Conservation (phyloP, 1,284 basidiomycete genomes). For the Puccinia polysora region DNA sequence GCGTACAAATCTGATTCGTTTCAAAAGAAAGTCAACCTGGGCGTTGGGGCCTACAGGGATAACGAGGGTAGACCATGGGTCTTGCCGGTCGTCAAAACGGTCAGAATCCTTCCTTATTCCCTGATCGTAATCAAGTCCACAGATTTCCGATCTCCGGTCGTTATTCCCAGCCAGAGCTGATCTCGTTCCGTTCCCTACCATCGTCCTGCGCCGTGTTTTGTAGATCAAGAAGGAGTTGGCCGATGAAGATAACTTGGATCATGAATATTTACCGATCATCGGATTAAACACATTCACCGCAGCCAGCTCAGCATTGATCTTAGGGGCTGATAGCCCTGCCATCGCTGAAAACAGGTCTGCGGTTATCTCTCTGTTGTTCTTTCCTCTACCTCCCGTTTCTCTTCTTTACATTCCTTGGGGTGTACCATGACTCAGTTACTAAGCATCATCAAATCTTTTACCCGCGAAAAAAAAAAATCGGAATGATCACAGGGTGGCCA, state of each 20-base stretch:
- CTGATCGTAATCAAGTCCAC: neutral
- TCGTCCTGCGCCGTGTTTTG: neutral
- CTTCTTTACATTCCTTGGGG: neutral
- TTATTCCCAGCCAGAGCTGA: neutral
- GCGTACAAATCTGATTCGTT: conserved; percentile 77
- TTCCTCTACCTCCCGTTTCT: neutral
- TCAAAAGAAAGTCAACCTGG: conserved; percentile 79
- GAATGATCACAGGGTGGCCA: conserved; percentile 55
- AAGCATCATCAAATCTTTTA: conserved; percentile 49
- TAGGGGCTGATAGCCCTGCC: conserved; percentile 69
- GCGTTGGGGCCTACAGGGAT: conserved; percentile 55
- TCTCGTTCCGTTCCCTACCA: neutral
- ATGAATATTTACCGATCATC: conserved; percentile 90
- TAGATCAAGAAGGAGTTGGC: conserved; percentile 71
- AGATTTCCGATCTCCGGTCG: neutral
- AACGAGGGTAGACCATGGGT: conserved; percentile 55
- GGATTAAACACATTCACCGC: conserved; percentile 75
- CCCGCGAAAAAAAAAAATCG: neutral
- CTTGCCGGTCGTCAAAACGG: conserved; percentile 46
- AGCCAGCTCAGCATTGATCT: conserved; percentile 74
- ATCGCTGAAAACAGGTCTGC: conserved; percentile 63
- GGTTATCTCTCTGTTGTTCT: neutral
- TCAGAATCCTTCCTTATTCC: neutral
- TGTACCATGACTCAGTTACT: conserved; percentile 53
- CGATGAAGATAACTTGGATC: conserved; percentile 70